Evolutionary conservation across 139 green algal species (phyloP).

Genomic region (Eudorina sp.): DNA sequence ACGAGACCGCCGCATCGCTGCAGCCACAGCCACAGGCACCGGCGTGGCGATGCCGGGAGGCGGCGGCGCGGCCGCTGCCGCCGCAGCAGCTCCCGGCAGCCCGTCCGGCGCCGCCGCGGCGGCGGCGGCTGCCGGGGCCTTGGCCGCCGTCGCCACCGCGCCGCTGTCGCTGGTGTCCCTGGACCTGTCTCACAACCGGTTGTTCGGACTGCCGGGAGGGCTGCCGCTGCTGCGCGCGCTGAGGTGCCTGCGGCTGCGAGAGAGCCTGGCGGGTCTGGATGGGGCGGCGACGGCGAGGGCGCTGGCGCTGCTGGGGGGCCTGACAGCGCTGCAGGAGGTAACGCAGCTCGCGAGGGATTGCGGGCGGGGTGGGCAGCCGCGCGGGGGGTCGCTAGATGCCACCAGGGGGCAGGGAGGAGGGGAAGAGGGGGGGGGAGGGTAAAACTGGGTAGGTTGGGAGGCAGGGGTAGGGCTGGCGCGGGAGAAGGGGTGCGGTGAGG

Average conservation of each 20-base stretch:
- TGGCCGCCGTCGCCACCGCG: background rate
- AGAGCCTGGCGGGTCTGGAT: conserved; percentile 1
- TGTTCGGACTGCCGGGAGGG: background rate
- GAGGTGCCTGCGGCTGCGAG: background rate
- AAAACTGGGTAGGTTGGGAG: too few relatives aligned
- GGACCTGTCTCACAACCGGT: conserved; percentile 32
- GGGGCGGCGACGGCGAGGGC: background rate
- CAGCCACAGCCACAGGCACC: background rate
- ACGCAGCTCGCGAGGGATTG: too few relatives aligned
- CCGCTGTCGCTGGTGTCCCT: background rate
- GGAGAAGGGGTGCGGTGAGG: too few relatives aligned
- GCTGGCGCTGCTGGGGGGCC: conserved; percentile 4
- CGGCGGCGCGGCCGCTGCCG: background rate
- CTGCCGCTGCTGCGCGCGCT: background rate
- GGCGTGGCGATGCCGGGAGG: background rate
- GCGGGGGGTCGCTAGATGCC: too few relatives aligned
- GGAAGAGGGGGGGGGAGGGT: too few relatives aligned
- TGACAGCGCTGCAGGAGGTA: conserved; percentile 9
- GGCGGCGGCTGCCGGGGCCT: background rate
- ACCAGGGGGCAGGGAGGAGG: too few relatives aligned
- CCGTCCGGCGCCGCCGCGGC: background rate
- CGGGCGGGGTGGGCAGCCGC: too few relatives aligned
- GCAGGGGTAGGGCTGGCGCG: too few relatives aligned
- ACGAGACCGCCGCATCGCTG: background rate
- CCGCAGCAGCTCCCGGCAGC: background rate